Evolutionary conservation across 2,329 filamentous ascomycete genomes (phyloP), one percentile per base, ranked within the genome.

Genomic region (Fusarium verticillioides): DNA sequence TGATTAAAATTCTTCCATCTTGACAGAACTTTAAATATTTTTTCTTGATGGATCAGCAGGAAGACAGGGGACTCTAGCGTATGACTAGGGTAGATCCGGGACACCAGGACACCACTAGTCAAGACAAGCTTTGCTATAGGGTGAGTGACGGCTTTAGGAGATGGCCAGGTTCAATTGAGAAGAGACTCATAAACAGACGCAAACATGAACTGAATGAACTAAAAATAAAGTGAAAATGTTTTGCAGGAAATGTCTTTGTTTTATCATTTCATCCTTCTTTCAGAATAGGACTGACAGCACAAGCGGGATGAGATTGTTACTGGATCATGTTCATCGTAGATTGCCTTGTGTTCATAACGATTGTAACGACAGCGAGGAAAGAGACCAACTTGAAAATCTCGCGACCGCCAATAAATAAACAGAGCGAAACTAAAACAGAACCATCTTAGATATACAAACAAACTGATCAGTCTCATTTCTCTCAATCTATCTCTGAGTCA

Each of bases 381-480:
- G 12, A 13, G 5, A 32, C 32, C 4, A 32, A 32, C 32, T 2
- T 13, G 32, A 32, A 12, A 32, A 13, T 32, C 12, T 13, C 11
- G 32, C 12, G 32, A 32, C 4, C 32, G 4, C 13, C 32, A 32
- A 32, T 32, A 16, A 9, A 37, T 0, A 7, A 21, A 28, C 3
- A 10, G 1, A 7, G 2, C 0, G 9, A 53, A 53, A 12, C 18
- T 1, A 3, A 21, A 26, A 6, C 2, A 26, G 0, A 26, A 11
- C 11, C 0, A 21, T 2, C 8, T 4, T 28, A 13, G 4, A 3
- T 21, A 10, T 2, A 3, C 9, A 0, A 36, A 2, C 9, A 16
- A 26, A 21, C 7, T 3, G 5, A 26, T 19, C 13, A 9, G 1
- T 21, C 7, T 21, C 19, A 37, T 28, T 53, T 9, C 4, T 2